Evolutionary conservation across 345 rosid genomes (phyloP).

Genomic region (Punica granatum): DNA sequence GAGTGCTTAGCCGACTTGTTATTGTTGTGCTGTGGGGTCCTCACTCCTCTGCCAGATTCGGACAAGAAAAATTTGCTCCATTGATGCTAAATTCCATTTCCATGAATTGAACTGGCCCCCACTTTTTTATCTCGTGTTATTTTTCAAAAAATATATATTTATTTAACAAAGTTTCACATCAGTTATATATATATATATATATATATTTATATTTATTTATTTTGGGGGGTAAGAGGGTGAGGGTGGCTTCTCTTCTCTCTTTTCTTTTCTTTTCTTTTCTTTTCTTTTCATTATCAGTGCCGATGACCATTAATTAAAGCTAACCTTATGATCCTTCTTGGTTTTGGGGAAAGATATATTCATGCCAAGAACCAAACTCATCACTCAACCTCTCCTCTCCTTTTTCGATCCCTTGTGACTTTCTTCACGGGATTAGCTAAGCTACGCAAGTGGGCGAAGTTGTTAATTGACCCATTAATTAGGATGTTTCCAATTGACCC

Average conservation of each 20-base stretch:
- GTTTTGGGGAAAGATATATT: background rate
- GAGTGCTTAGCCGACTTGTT: background rate
- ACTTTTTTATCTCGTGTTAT: too few species aligned
- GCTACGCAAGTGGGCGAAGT: background rate
- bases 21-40: too few species aligned
- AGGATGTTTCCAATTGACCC: background rate
- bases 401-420: background rate
- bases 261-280: background rate
- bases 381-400: background rate
- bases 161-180: too few species aligned
- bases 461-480: conserved; percentile 2
- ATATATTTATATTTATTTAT: too few species aligned
- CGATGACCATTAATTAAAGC: conserved; percentile 6
- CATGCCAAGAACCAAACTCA: background rate
- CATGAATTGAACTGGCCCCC: too few species aligned
- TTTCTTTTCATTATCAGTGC: conserved; percentile 2
- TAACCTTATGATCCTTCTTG: background rate
- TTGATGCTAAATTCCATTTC: too few species aligned
- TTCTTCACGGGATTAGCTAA: background rate
- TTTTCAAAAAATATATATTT: too few species aligned
- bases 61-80: too few species aligned
- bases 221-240: too few species aligned
- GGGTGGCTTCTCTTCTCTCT: background rate
- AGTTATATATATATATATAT: too few species aligned
- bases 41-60: too few species aligned